Evolutionary conservation across 202 grass and related monocot genomes (phyloP).

Genomic region (Digitaria exilis): DNA sequence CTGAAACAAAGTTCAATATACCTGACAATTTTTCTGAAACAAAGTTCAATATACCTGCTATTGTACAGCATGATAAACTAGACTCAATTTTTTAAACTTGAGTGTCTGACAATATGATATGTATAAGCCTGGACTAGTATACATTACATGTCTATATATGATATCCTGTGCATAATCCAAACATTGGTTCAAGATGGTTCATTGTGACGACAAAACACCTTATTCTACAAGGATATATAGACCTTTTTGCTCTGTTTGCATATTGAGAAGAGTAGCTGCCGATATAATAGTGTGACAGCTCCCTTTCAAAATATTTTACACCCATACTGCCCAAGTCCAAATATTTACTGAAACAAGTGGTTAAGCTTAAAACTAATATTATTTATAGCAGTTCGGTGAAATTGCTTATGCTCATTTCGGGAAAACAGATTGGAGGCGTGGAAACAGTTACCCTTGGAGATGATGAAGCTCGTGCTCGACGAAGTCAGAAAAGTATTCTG

Average conservation of each 20-base stretch:
- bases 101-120: not conserved
- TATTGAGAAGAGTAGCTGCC: not conserved
- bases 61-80: constrained; percentile 10
- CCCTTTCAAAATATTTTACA: not conserved
- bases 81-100: constrained; percentile 13
- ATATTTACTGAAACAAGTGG: constrained; percentile 20
- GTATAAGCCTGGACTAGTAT: not conserved
- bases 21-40: constrained; percentile 9
- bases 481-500: constrained; percentile 89
- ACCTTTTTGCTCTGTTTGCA: not conserved
- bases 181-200: constrained; percentile 3
- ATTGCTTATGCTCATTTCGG: constrained; percentile 12
- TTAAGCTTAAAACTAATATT: not conserved
- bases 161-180: constrained; percentile 14
- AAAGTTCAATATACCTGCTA: constrained; percentile 11
- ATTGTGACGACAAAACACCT: not conserved
- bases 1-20: constrained; percentile 60
- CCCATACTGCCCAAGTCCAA: constrained; percentile 11
- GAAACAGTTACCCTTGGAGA: constrained; percentile 95
- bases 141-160: not conserved
- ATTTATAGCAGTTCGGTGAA: constrained; percentile 12
- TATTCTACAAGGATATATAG: not conserved
- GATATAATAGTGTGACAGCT: not conserved
- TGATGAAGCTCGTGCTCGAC: constrained; percentile 90
- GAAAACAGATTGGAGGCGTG: constrained; percentile 84